Evolutionary conservation across 2,329 filamentous ascomycete genomes (phyloP).

Genomic region (Sporothrix variecibatus): DNA sequence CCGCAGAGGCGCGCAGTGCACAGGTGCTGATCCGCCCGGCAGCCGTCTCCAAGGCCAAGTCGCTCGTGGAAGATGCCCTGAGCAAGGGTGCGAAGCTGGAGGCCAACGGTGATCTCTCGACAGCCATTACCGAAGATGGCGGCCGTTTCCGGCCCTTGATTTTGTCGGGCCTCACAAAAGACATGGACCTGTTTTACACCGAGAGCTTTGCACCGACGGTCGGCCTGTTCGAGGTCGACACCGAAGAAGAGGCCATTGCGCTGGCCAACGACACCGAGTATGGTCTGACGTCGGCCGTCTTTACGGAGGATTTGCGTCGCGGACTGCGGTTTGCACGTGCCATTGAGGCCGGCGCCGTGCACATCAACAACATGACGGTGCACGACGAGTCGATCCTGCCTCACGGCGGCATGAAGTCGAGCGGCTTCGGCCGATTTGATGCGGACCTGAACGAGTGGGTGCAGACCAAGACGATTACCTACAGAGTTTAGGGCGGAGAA

Average conservation of each 20-base stretch:
- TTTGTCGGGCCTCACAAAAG: slow-evolving; percentile 59
- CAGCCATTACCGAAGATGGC: neutral
- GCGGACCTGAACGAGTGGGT: slow-evolving; percentile 61
- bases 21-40: slow-evolving; percentile 2
- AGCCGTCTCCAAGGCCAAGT: neutral
- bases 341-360: slow-evolving; percentile 68
- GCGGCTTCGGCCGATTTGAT: slow-evolving; percentile 65
- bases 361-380: slow-evolving; percentile 67
- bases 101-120: slow-evolving; percentile 32
- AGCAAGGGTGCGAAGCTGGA: slow-evolving; percentile 40
- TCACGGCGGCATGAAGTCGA: slow-evolving; percentile 67
- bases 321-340: slow-evolving; percentile 60
- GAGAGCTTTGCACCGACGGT: slow-evolving; percentile 80
- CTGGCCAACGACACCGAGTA: slow-evolving; percentile 83
- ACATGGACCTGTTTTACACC: slow-evolving; percentile 73
- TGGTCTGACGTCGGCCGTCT: slow-evolving; percentile 71
- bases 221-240: slow-evolving; percentile 64
- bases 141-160: slow-evolving; percentile 57
- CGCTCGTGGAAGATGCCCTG: slow-evolving; percentile 12
- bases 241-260: slow-evolving; percentile 69
- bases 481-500: neutral
- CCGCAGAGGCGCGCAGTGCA: slow-evolving; percentile 38
- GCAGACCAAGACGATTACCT: slow-evolving; percentile 65
- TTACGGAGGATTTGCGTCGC: slow-evolving; percentile 66
- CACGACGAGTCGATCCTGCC: slow-evolving; percentile 66